phyloP scores from a whole-genome alignment of 2,329 filamentous ascomycete genomes.

The Claviceps arundinis region DNA sequence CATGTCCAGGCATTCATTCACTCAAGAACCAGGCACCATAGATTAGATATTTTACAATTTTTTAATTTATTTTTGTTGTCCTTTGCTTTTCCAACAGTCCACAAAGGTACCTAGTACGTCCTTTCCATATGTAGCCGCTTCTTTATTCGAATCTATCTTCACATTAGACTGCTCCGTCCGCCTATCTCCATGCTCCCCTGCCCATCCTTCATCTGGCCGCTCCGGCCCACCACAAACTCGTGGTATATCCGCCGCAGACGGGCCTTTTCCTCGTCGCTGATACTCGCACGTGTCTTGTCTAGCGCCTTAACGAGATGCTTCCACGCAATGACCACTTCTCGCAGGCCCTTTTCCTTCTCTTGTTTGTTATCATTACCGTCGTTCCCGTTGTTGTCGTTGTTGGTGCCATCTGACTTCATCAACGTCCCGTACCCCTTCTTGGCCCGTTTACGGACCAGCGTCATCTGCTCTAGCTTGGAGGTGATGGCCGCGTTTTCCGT shows the following conservation, averaged over 20 bases:
- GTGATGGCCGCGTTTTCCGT: conserved; percentile 67
- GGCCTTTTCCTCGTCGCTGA: conserved; percentile 62
- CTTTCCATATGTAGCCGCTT: too few relatives aligned
- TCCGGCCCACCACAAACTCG: conserved; percentile 85
- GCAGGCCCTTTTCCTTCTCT: conserved; percentile 20
- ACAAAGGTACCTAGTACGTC: too few relatives aligned
- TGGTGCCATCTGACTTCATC: conserved; percentile 14
- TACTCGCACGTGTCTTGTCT: conserved; percentile 65
- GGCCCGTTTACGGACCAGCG: conserved; percentile 45
- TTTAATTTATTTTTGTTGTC: background rate
- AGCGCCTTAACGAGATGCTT: conserved; percentile 70
- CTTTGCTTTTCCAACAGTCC: background rate
- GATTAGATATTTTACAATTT: conserved; percentile 1
- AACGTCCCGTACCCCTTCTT: conserved; percentile 14
- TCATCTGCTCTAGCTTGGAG: conserved; percentile 71
- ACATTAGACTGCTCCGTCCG: conserved; percentile 89
- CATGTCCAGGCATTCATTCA: too few relatives aligned
- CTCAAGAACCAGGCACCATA: too few relatives aligned
- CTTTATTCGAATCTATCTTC: conserved; percentile 1
- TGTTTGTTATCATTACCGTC: conserved; percentile 14
- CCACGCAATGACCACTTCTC: conserved; percentile 74
- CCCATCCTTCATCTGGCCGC: conserved; percentile 89
- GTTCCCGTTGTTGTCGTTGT: background rate
- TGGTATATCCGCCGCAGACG: conserved; percentile 71
- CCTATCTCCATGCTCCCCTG: conserved; percentile 88